Evolutionary conservation across 805 yeast genomes (phyloP), one percentile per base, ranked within the genome.

Genomic region (Candida pseudofarinosa): DNA sequence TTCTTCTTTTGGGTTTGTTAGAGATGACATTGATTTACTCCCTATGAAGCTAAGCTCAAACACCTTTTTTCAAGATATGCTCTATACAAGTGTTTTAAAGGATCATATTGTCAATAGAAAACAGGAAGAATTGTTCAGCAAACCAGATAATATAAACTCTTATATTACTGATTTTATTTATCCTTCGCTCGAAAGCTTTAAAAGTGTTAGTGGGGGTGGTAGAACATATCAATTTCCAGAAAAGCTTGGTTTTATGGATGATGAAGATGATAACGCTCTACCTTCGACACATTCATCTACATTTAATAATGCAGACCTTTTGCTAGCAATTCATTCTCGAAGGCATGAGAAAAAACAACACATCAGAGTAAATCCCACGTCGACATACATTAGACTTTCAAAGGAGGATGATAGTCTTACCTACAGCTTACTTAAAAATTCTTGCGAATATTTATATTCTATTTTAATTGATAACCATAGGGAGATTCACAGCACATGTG

Each of bases 1-100:
- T 54, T 64, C 77, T 0, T 81, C 86, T 0, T 85, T 85, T 63
- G 81, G 81, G 0, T 79, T 85, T 37, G 62, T 86, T 13, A 74
- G 83, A 48, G 83, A 81, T 48, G 89, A 85, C 39, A 60, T 74
- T 8, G 81, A 77, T 48, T 53, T 63, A n/a, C 57, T 85, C 1
- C 86, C 87, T 0, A 65, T 81, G n/a, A 59, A 73, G 32, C 58
- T 83, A 13, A 64, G 65, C 8, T 63, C 66, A 39, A 74, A 79
- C 47, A 63, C 69, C 13, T 65, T 84, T 32, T 51, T 69, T 10
- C 59, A 62, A 28, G 89, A 85, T 52, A 67, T 85, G 51, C 72
- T 72, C 6, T 65, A 66, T 34, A 62, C 83, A 33, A 80, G 87
- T 4, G 80, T 81, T 0, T 49, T 79, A 12, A 38, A 39, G 5